Evolutionary conservation across 1,284 basidiomycete genomes (phyloP), one percentile per base, ranked within the genome.

Genomic region (Cryptococcus wingfieldii): DNA sequence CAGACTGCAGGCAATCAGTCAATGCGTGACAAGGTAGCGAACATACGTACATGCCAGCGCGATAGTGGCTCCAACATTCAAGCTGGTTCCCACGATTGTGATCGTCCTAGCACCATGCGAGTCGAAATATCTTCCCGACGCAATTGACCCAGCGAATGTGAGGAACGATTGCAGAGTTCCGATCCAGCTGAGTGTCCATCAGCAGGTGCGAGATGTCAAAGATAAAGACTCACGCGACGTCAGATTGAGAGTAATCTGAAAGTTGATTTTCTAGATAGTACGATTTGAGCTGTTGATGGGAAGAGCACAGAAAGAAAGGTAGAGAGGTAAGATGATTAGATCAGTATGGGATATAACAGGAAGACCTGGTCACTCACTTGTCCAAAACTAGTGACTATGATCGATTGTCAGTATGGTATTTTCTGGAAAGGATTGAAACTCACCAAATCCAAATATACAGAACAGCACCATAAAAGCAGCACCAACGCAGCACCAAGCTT

Each of bases 91-190:
- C 4, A 51, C 19, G 10, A 67, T 59, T 9, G 67, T 61, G n/a
- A 75, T 56, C 2, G 54, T 28, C 8, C 64, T 50, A 0, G 71
- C 56, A 2, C 75, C 75, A 49, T 77, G 70, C 8, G 70, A 54
- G 55, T 77, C 75, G 55, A 77, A 75, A 51, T 65, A 71, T 39
- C 75, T 63, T 2, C 75, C 75, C 3, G 66, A 53, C 12, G 72
- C 52, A 25, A 74, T 59, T 4, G 69, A 68, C 27, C 66, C 60
- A 4, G 52, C 53, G 51, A 75, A 75, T 31, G 64, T 62, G 48
- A 72, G 54, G 45, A 71, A 65, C 7, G 64, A 55, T 47, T 68
- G 64, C 28, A 75, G 56, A 0, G 70, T 70, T 1, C 69, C 68
- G 12, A 74, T 65, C 72, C 75, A 75, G 12, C 71, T 73, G 54